Conservation (phyloP, 169 alveolate species). For the Eimeria maxima region DNA sequence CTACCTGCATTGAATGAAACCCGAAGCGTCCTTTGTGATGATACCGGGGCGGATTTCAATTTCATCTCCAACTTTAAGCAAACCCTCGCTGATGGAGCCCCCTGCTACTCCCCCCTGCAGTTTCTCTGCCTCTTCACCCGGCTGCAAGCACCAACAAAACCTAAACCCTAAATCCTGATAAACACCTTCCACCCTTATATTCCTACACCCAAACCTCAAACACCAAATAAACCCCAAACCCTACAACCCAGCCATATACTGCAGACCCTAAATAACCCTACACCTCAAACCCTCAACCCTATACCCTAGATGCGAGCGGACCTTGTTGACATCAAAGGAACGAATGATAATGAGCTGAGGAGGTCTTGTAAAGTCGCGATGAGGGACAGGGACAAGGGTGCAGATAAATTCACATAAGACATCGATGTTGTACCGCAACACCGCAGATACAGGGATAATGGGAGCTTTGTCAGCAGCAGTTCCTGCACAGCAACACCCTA, state of each 20-base stretch:
- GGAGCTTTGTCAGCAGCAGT: slow-evolving; percentile 99
- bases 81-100: slow-evolving; percentile 98
- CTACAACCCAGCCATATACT: not conserved
- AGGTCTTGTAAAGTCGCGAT: slow-evolving; percentile 97
- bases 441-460: slow-evolving; percentile 97
- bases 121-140: slow-evolving; percentile 98
- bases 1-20: slow-evolving; percentile 94
- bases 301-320: not conserved
- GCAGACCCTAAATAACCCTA: not conserved
- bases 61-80: slow-evolving; percentile 97
- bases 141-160: slow-evolving; percentile 85
- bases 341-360: slow-evolving; percentile 99
- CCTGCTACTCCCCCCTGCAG: slow-evolving; percentile 99
- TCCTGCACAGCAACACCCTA: slow-evolving; percentile 86
- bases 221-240: not conserved
- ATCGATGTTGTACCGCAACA: slow-evolving; percentile 98
- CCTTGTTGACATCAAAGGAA: slow-evolving; percentile 98
- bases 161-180: not conserved
- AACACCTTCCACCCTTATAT: not conserved
- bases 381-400: slow-evolving; percentile 97
- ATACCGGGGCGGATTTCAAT: slow-evolving; percentile 99
- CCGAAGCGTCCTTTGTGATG: slow-evolving; percentile 93
- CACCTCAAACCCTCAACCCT: not conserved
- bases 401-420: slow-evolving; percentile 97
- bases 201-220: not conserved